Percentiles rank a stretch among this genome's conserved stretches.
Conservation (phyloP, 73 alveolate genomes). For the Symbiodinium pilosum region DNA sequence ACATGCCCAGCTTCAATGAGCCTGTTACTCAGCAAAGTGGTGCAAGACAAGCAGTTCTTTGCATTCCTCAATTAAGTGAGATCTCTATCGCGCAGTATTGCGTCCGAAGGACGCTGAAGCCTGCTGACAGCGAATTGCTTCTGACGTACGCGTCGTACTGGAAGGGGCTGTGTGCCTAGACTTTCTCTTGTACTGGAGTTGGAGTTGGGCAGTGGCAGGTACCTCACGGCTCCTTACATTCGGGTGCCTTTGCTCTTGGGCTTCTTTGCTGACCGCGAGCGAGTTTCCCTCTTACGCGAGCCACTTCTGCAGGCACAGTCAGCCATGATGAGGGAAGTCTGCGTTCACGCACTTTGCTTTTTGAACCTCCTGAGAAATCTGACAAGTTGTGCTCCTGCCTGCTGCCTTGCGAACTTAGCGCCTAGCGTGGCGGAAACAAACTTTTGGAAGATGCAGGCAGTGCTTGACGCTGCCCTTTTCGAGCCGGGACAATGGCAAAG, state of each 20-base stretch:
- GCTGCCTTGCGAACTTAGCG: no score
- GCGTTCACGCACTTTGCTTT: no score
- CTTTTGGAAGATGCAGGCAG: neutral
- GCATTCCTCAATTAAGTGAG: no score
- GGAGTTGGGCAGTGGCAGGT: neutral
- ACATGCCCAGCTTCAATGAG: neutral
- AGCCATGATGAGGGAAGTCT: no score
- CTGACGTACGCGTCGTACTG: neutral
- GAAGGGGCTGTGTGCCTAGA: neutral
- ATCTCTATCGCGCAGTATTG: no score
- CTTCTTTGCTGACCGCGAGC: slow-evolving; percentile 5
- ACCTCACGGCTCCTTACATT: slow-evolving; percentile 6
- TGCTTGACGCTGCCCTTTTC: neutral
- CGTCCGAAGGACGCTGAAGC: neutral
- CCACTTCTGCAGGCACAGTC: neutral
- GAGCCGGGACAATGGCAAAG: slow-evolving; percentile 18
- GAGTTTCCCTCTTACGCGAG: neutral
- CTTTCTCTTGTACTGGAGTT: neutral
- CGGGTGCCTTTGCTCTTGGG: slow-evolving; percentile 3
- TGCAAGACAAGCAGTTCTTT: no score
- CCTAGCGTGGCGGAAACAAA: no score
- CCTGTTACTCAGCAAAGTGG: neutral
- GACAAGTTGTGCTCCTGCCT: no score
- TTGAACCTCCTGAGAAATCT: no score
- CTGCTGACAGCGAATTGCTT: neutral